Evolutionary conservation across 1,139 yeast genomes (phyloP), one percentile per base, ranked within the genome.

Genomic region (Maudiozyma humilis): DNA sequence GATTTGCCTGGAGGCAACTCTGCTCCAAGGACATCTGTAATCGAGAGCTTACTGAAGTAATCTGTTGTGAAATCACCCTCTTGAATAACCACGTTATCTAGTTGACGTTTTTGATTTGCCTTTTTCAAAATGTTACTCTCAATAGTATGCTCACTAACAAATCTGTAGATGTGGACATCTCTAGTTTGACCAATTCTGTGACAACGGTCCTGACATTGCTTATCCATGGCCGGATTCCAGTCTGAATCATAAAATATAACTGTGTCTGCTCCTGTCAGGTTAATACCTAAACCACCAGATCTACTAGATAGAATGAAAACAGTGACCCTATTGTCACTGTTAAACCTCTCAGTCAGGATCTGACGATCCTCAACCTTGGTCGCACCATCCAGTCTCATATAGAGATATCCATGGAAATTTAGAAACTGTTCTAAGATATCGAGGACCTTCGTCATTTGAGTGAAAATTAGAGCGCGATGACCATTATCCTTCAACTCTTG

Each of bases 201-300:
- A 68, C 98, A 91, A 63, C 99, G 80, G 67, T 93, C 99, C 65
- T 93, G 98, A 68, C 98, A 93, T 65, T 93, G 99, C 60, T 88
- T 87, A 65, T 93, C 99, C 97, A 93, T 93, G 1, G 97, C 95
- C 2, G 99, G 99, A 62, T 93, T 93, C 99, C 99, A 93, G 67
- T 93, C 99, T 2, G 96, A 88, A 65, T 93, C 99, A 62, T 93
- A 93, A 64, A 93, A 93, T n/a, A 93, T 88, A 39, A 93, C 99
- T 0, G 98, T 91, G 59, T 93, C 98, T 0, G 99, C 99, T 56
- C 98, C 99, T 0, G 98, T 91, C 56, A 93, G 70, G 59, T 93
- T 93, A 62, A 93, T 93, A 60, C 99, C 99, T 52, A 93, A 72
- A 32, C 99, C 99, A 62, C 99, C 99, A 2, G 97, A 89, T 65